Base-by-base conservation (phyloP, 768 basidiomycete species). In the Calocybe gangraenosa region DNA sequence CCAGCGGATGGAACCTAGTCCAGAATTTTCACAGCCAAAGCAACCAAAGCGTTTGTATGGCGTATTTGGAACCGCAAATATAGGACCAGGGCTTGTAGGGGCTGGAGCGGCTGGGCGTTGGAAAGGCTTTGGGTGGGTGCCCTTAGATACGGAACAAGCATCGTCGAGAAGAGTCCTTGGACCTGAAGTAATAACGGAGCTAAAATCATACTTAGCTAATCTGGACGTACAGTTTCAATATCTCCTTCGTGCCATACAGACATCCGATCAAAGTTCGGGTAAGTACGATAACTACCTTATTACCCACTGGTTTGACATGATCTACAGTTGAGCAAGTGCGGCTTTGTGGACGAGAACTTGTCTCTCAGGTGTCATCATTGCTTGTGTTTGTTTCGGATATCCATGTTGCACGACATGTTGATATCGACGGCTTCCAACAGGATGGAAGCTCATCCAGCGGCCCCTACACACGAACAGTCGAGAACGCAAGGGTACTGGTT, bases 71-170 rank as follows among this genome's bases (percentile, higher is more conserved):
- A 74, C 81, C 0, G 65, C 68, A 10, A 79, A 84, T 51, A 65
- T 92, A 36, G 92, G 92, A 0, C 62, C 82, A 14, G 87, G 89
- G 13, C 70, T 90, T n/a, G 75, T 87, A 28, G 92, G 92, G 14
- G 87, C 82, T 3, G 91, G 92, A 3, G 69, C 73, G 41, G 90
- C 75, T 18, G 89, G 76, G 7, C 68, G 70, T 17, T 93, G 91
- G 91, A 87, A 81, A 53, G 92, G 89, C 10, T 88, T 90, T 52
- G 92, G 92, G 25, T 93, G 84, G 75, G 77, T 87, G 33, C 70
- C 77, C 19, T 59, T 75, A 35, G 73, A 75, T 31, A 74, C 75
- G 22, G 69, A 74, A 6, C 68, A 69, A 15, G 71, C 71, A 22
- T 63, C 69, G 22, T 76, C 80, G 14, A 65, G 66, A 54, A 71